Conservation (phyloP, 2,329 filamentous ascomycete genomes). For the Diaporthe ilicicola region DNA sequence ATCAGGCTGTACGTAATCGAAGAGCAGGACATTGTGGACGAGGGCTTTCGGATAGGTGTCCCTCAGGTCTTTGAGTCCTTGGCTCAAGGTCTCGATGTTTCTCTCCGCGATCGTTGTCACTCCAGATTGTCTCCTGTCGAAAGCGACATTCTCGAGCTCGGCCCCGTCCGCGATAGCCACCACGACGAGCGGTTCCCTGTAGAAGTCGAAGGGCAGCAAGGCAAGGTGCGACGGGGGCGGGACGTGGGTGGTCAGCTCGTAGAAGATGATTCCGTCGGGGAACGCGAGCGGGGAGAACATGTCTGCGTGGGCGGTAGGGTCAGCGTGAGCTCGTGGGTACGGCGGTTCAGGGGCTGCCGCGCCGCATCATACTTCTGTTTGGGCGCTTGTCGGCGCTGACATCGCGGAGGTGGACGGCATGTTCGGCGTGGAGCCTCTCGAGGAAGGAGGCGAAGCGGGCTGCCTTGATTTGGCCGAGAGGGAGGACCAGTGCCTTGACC, state of each 20-base stretch:
- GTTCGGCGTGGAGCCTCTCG: conserved; percentile 78
- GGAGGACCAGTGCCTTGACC: conserved; percentile 86
- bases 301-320: conserved; percentile 59
- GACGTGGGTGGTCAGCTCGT: conserved; percentile 83
- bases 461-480: conserved; percentile 84
- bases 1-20: conserved; percentile 70
- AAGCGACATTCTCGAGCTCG: conserved; percentile 67
- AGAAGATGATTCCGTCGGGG: conserved; percentile 85
- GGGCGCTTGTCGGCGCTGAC: conserved; percentile 85
- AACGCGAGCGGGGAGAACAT: conserved; percentile 94
- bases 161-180: conserved; percentile 85
- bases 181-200: conserved; percentile 83
- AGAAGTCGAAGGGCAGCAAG: conserved; percentile 88
- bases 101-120: conserved; percentile 62
- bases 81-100: conserved; percentile 66
- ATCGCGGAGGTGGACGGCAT: conserved; percentile 85
- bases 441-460: conserved; percentile 83
- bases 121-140: conserved; percentile 64
- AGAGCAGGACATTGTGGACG: conserved; percentile 81
- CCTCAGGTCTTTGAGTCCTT: conserved; percentile 75
- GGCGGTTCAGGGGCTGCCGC: conserved; percentile 22
- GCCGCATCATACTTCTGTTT: conserved; percentile 75
- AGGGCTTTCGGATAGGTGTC: conserved; percentile 80
- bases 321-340: conserved; percentile 18
- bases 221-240: conserved; percentile 82